Conservation (phyloP, 1,284 basidiomycete species). For the Ganoderma boninense region DNA sequence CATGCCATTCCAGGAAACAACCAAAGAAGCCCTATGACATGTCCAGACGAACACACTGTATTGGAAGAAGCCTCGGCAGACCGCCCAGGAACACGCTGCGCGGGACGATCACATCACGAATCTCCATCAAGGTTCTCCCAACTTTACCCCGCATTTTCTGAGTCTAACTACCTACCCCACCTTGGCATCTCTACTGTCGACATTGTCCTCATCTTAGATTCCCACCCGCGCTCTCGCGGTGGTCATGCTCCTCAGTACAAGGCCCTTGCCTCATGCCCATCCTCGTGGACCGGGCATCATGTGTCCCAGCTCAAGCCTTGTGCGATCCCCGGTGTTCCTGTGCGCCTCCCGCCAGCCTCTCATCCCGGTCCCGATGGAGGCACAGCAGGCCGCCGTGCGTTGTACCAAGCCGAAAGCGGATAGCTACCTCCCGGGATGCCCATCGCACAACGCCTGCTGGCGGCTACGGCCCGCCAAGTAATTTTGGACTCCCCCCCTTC, state of each 20-base stretch:
- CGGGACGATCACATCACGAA: not conserved
- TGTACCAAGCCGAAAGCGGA: not conserved
- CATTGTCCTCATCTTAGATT: not conserved
- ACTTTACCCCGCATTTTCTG: not conserved
- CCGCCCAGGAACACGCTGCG: constrained; percentile 1
- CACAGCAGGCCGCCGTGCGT: not conserved
- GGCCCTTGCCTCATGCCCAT: too few species aligned
- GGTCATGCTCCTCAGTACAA: not conserved
- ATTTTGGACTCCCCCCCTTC: not conserved
- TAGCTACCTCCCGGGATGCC: not conserved
- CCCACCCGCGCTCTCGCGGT: not conserved
- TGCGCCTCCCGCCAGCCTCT: not conserved
- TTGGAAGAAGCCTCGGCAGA: not conserved
- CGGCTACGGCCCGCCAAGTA: not conserved
- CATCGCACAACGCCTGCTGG: not conserved
- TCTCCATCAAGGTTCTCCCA: not conserved
- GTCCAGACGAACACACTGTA: not conserved
- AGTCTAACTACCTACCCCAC: not conserved
- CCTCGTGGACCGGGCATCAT: constrained; percentile 3
- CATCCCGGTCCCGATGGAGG: not conserved
- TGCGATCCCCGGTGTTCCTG: not conserved
- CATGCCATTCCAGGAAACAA: not conserved
- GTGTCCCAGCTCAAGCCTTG: not conserved
- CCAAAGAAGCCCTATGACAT: constrained; percentile 5
- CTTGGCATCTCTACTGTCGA: not conserved